Base-by-base conservation (phyloP, 441 rosid genomes). In the Adansonia madagascariensis region DNA sequence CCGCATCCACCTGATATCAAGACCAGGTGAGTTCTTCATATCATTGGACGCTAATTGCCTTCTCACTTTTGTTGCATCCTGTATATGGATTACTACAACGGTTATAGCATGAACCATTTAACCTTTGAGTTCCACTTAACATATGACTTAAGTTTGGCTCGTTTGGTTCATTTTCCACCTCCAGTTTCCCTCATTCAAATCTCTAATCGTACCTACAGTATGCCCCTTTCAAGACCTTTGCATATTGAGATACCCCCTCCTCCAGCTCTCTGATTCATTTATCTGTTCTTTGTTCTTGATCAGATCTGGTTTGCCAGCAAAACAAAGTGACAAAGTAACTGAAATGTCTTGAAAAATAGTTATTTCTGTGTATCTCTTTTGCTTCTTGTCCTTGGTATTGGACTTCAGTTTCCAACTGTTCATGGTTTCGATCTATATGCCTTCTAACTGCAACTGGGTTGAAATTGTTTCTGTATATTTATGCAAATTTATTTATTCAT, bases 1-100 rank as follows among this genome's bases (percentile, higher is more conserved):
- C 5, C 89, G 93, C 56, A 92, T 94, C 80, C 83, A 91, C 78
- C 93, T 92, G 56, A 80, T 91, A 73, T 89, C 97, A 2, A 91
- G 84, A 80, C 85, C 92, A 83, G 95, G 98, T 93, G 84, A 43
- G 81, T 81, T 49, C 60, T 77, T 78, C 14, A 17, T 55, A 66
- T 64, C 46, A 1, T 27, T 27, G 17, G 12, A 22, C 20, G 17
- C 31, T 35, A 2, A 60, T 15, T 44, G n/a, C 39, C 27, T 72
- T 49, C 10, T 39, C 46, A 46, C 31, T 8, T 57, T 39, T 1
- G n/a, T 75, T 2, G 8, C 18, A 52, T 50, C 62, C 43, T 6
- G 22, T 49, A 10, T 63, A n/a, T 46, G 10, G 3, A 22, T 63
- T 49, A 18, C 52, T 24, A 61, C 5, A 49, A 24, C 1, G 27